A percentile compares a stretch with the other conserved stretches of the same genome.
Evolutionary conservation across 1,284 basidiomycete genomes (phyloP).

Genomic region (Porogramme epimiltina): DNA sequence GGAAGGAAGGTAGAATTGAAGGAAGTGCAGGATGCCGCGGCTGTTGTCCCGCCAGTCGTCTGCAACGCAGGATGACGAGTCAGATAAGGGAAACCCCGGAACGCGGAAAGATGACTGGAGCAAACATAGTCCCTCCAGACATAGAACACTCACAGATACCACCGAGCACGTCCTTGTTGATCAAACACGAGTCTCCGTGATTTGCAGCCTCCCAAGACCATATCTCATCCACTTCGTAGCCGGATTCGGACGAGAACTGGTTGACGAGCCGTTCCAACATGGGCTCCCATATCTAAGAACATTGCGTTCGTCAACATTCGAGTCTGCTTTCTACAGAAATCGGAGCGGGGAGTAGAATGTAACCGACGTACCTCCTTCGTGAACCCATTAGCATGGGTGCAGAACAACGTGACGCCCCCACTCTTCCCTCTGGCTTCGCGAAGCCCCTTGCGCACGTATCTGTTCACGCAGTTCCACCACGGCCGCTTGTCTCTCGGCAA

Average conservation of each 20-base stretch:
- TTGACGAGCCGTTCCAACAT: slow-evolving; percentile 27
- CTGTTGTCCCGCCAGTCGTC: slow-evolving; percentile 54
- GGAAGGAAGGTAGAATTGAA: slow-evolving; percentile 42
- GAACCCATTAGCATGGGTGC: slow-evolving; percentile 38
- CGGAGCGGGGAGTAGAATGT: too few species aligned
- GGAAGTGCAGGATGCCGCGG: slow-evolving; percentile 52
- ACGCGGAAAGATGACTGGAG: too few species aligned
- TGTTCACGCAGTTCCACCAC: slow-evolving; percentile 36
- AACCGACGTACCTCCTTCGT: slow-evolving; percentile 44
- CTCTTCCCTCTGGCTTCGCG: slow-evolving; percentile 28
- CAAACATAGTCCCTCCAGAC: too few species aligned
- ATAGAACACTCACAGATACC: slow-evolving; percentile 40
- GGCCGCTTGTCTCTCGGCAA: slow-evolving; percentile 18
- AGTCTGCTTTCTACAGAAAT: too few species aligned
- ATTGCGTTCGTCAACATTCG: slow-evolving; percentile 13
- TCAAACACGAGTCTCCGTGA: slow-evolving; percentile 53
- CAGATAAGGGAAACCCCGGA: too few species aligned
- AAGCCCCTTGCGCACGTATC: slow-evolving; percentile 29
- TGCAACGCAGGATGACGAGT: too few species aligned
- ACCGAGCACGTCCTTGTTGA: slow-evolving; percentile 50
- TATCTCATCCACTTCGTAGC: slow-evolving; percentile 48
- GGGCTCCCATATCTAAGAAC: slow-evolving; percentile 39
- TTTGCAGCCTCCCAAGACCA: slow-evolving; percentile 59
- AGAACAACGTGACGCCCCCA: slow-evolving; percentile 36
- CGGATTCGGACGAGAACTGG: slow-evolving; percentile 10